These are phyloP conservation scores for Zymoseptoria passerinii DNA, from an alignment of 2,329 filamentous ascomycete species.

Conservation along the genomic window DNA sequence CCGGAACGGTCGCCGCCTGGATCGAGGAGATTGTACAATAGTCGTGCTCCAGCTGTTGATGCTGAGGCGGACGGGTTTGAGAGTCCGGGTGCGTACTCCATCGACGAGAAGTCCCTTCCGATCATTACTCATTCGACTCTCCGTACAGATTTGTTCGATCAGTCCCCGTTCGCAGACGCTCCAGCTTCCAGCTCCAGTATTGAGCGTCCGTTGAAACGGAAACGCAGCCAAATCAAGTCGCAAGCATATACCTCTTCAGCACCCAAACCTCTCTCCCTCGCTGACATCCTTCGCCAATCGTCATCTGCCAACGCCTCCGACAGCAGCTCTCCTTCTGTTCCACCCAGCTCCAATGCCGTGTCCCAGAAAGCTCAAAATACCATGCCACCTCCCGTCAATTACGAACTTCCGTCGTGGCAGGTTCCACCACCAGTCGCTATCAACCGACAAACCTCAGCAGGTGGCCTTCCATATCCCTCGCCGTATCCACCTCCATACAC, in stretches of 20 bases:
- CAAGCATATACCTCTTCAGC: not conserved
- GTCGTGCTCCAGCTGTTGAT: not conserved
- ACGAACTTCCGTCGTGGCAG: slow-evolving; percentile 24
- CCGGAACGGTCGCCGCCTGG: slow-evolving; percentile 25
- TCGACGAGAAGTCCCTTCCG: not conserved
- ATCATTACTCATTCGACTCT: not conserved
- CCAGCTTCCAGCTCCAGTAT: slow-evolving; percentile 4
- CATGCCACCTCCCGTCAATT: slow-evolving; percentile 15
- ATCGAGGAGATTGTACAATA: not conserved
- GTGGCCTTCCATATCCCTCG: not conserved
- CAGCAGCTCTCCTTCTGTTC: not conserved
- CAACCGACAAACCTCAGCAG: not conserved
- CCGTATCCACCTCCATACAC: slow-evolving; percentile 20
- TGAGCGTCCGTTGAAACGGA: slow-evolving; percentile 20
- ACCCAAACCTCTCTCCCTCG: not conserved
- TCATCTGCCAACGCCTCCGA: not conserved
- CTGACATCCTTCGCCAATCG: not conserved
- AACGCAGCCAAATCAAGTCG: slow-evolving; percentile 8
- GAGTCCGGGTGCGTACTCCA: not conserved
- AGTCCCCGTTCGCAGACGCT: not conserved
- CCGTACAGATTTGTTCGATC: not conserved
- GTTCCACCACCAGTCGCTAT: slow-evolving; percentile 12
- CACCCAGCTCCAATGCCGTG: not conserved
- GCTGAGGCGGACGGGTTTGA: not conserved
- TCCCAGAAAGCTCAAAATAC: not conserved